Percentiles rank a stretch among this genome's conserved stretches.
These are phyloP conservation scores for Phalaenopsis equestris DNA, from an alignment of 106 monocot species.

Conservation along the genomic window DNA sequence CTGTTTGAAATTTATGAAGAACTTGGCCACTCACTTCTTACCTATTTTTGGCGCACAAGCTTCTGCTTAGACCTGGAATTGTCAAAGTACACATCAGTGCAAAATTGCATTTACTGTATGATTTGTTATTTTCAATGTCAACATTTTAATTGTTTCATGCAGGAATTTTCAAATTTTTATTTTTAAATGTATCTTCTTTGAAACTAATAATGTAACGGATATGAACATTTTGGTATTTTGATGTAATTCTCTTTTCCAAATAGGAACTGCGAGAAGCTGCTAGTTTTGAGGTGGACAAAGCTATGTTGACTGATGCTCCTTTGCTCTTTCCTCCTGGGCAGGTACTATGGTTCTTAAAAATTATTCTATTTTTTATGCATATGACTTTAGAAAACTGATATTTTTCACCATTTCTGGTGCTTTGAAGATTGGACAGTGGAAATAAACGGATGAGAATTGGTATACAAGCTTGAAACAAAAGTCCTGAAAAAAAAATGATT, in stretches of 20 bases:
- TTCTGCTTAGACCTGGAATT: not conserved
- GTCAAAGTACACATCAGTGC: not conserved
- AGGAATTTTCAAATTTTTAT: not conserved
- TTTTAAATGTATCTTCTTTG: conserved; percentile 4
- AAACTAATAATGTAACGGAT: not conserved
- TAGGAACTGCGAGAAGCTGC: conserved; percentile 63
- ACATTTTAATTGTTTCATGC: not conserved
- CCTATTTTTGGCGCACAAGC: not conserved
- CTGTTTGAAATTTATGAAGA: not conserved
- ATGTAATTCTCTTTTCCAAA: not conserved
- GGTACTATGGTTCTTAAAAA: conserved; percentile 27
- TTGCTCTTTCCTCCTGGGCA: conserved; percentile 92
- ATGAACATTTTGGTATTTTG: not conserved
- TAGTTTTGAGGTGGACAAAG: conserved; percentile 55
- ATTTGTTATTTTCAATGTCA: not conserved
- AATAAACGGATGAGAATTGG: not conserved
- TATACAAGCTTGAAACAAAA: not conserved
- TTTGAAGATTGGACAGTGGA: not conserved
- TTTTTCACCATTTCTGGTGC: not conserved
- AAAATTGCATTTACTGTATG: not conserved
- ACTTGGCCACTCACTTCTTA: not conserved
- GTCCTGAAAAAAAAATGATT: not conserved
- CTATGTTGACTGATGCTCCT: conserved; percentile 92
- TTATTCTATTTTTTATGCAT: not conserved
- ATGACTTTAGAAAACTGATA: not conserved